Conservation (phyloP, 805 yeast genomes). For the Jamesozyma gamospora region DNA sequence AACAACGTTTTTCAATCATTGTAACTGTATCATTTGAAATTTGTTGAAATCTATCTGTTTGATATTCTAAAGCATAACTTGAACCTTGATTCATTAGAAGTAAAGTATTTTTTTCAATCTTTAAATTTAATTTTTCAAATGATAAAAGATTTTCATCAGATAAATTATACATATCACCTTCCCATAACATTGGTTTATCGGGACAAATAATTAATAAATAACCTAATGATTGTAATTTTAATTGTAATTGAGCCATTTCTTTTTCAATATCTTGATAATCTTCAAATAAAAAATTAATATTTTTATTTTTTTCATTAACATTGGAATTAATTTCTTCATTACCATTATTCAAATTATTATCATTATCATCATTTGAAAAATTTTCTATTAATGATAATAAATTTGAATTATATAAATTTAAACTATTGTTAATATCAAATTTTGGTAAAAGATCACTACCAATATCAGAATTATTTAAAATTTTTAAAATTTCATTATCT, state of each 20-base stretch:
- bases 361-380: conserved; percentile 1
- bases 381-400: conserved; percentile 10
- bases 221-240: conserved; percentile 33
- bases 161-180: conserved; percentile 60
- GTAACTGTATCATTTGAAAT: conserved; percentile 48
- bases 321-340: too few relatives aligned
- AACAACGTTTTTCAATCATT: conserved; percentile 56
- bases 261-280: conserved; percentile 27
- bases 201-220: conserved; percentile 70
- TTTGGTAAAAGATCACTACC: conserved; percentile 40
- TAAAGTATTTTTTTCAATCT: conserved; percentile 12
- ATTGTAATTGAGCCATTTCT: conserved; percentile 21
- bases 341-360: not conserved
- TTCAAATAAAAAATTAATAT: conserved; percentile 8
- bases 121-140: conserved; percentile 16
- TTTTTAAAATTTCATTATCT: conserved; percentile 35
- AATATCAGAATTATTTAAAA: conserved; percentile 38
- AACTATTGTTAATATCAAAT: conserved; percentile 23
- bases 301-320: not conserved
- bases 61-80: conserved; percentile 42
- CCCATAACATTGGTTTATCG: conserved; percentile 82
- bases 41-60: conserved; percentile 47
- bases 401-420: conserved; percentile 17
- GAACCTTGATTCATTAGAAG: conserved; percentile 46
- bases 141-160: conserved; percentile 20